Conservation (phyloP, 352 stramenopile genomes). For the Halophytophthora polymorphica region DNA sequence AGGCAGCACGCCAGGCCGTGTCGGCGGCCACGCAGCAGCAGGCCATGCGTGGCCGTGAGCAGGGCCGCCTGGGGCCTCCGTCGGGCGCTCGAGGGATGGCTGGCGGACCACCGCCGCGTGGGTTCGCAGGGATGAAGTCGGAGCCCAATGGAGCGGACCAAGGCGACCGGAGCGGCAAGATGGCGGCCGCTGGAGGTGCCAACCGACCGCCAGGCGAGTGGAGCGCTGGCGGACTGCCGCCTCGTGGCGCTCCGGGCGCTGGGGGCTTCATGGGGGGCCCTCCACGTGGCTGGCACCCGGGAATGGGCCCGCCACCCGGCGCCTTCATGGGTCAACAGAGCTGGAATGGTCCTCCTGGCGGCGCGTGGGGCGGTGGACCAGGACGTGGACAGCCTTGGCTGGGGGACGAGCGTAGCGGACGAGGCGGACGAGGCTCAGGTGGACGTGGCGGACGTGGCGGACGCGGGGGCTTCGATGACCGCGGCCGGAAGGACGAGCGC, state of each 20-base stretch:
- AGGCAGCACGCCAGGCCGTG: conserved; percentile 75
- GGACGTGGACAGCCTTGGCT: conserved; percentile 53
- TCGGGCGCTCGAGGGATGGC: background rate
- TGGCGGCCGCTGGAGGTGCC: too few species aligned
- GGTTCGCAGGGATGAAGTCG: conserved; percentile 25
- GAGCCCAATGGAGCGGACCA: conserved; percentile 4
- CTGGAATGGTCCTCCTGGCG: conserved; percentile 43
- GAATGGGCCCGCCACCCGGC: conserved; percentile 59
- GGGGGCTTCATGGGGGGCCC: conserved; percentile 53
- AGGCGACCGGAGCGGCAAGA: conserved; percentile 13
- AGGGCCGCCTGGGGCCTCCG: conserved; percentile 5
- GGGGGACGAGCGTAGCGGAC: conserved; percentile 31
- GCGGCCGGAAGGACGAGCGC: conserved; percentile 31
- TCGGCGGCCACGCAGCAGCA: conserved; percentile 45
- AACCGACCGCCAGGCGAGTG: conserved; percentile 14
- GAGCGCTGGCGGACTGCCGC: conserved; percentile 20
- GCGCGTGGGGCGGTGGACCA: conserved; percentile 39
- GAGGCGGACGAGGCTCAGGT: conserved; percentile 30
- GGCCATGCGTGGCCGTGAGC: conserved; percentile 29
- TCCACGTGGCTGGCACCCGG: conserved; percentile 64
- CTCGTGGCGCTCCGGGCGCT: conserved; percentile 20
- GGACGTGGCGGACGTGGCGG: conserved; percentile 25
- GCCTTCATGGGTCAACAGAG: conserved; percentile 37
- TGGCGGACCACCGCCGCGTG: conserved; percentile 23
- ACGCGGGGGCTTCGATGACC: conserved; percentile 38